Evolutionary conservation across 257 asterid species (phyloP), one percentile per base, ranked within the genome.

Genomic region (Penstemon davidsonii): DNA sequence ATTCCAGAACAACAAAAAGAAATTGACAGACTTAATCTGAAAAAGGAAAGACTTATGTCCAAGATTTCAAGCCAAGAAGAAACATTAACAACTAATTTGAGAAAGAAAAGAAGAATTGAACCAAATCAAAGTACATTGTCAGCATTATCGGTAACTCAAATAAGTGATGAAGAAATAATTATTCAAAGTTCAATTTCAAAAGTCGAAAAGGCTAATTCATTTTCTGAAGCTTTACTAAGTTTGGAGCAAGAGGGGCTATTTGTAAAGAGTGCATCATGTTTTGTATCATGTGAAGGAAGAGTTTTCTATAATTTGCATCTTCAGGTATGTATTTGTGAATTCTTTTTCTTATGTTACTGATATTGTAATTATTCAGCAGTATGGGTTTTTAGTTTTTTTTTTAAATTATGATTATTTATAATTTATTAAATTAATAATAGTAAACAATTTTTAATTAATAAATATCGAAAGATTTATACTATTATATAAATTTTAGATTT

Each of bases 1-100:
- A 85, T 91, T 19, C 95, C 95, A 0, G 97, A 88, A 78, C 75
- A 88, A 45, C 92, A 79, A 67, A 82, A 80, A 42, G 88, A 91
- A 78, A 75, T 87, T 10, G 84, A 84, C 18, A 77, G 70, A 47
- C 69, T 86, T 9, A 49, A 9, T 10, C 56, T 78, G 6, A 82
- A 73, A 81, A 88, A 74, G 55, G 87, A 91, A 65, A 69, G 64
- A 0, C 80, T 85, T 3, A 5, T 71, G 33, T 68, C 83, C 18
- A 78, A 63, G 50, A 42, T 76, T 37, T 58, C 80, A 0, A 64
- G 55, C 57, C 50, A 60, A 36, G 72, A 71, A 75, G 57, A 62
- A 13, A 67, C 76, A 61, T 54, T 53, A 5, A 0, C 4, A 12
- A 7, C 51, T 11, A 46, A 44, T 37, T 60, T 45, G n/a, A 43